phyloP scores from a whole-genome alignment of 306 rosid species.

The Psophocarpus tetragonolobus region DNA sequence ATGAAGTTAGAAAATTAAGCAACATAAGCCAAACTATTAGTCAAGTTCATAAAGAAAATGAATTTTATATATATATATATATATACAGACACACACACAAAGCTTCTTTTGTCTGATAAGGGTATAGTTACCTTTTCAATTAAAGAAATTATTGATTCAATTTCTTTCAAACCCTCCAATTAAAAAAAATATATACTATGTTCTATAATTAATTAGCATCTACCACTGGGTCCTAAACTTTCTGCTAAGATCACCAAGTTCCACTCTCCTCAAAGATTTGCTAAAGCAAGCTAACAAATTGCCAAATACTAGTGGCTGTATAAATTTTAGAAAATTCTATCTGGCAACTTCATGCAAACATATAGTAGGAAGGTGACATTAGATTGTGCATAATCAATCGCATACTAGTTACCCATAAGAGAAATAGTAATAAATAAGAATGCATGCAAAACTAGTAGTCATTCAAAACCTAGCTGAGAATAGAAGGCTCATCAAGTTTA shows the following conservation, averaged over 20 bases:
- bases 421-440: not conserved
- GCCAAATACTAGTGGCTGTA: not conserved
- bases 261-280: slow-evolving; percentile 3
- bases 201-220: slow-evolving; percentile 6
- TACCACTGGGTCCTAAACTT: not conserved
- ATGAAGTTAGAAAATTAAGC: slow-evolving; percentile 8
- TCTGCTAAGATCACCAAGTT: slow-evolving; percentile 3
- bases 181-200: not conserved
- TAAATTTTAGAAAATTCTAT: not conserved
- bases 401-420: not conserved
- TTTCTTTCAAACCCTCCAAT: not conserved
- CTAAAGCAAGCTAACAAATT: not conserved
- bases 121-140: not conserved
- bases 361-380: not conserved
- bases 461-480: slow-evolving; percentile 11
- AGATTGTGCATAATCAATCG: not conserved
- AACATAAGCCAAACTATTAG: slow-evolving; percentile 27
- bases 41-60: slow-evolving; percentile 17
- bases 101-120: not conserved
- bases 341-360: not conserved
- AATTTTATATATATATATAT: not conserved
- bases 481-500: slow-evolving; percentile 5
- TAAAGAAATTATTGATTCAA: not conserved
- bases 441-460: slow-evolving; percentile 9
- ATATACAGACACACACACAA: not conserved